Evolutionary conservation across 495 filamentous ascomycete species (phyloP).

Genomic region (Jackrogersella minutella): DNA sequence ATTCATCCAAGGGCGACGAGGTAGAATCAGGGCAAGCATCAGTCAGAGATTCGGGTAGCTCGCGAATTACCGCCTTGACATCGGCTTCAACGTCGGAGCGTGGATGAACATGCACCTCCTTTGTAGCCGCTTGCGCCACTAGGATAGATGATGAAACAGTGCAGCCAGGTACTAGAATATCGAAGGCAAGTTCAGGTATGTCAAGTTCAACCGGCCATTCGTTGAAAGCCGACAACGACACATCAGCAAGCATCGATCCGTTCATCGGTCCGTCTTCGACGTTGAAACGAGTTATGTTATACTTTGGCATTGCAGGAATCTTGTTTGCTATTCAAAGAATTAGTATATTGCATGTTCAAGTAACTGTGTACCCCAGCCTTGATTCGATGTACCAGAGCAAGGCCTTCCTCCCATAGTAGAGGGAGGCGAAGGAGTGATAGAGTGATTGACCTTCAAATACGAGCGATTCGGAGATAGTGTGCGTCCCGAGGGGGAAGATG

Average conservation of each 20-base stretch:
- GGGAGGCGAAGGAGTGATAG: conserved; percentile 62
- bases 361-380: background rate
- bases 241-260: conserved; percentile 78
- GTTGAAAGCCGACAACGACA: conserved; percentile 71
- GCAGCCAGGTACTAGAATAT: conserved; percentile 84
- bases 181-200: conserved; percentile 82
- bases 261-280: conserved; percentile 71
- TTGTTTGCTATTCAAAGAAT: conserved; percentile 60
- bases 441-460: conserved; percentile 80
- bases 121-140: conserved; percentile 75
- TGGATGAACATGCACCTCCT: conserved; percentile 68
- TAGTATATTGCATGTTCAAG: conserved; percentile 37
- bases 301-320: conserved; percentile 77
- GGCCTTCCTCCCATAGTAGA: conserved; percentile 61
- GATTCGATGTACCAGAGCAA: conserved; percentile 43
- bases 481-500: conserved; percentile 75
- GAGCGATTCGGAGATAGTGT: conserved; percentile 73
- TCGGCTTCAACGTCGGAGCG: conserved; percentile 70
- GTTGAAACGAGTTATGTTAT: conserved; percentile 78
- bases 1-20: conserved; percentile 83
- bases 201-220: conserved; percentile 76
- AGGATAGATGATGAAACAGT: conserved; percentile 66
- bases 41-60: conserved; percentile 75
- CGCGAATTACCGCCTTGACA: conserved; percentile 70
- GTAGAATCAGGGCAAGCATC: conserved; percentile 73